A percentile compares a stretch with the other conserved stretches of the same genome.
These are phyloP conservation scores for Phaeodactylum tricornutum DNA, from an alignment of 108 stramenopile genomes.

Conservation along the genomic window DNA sequence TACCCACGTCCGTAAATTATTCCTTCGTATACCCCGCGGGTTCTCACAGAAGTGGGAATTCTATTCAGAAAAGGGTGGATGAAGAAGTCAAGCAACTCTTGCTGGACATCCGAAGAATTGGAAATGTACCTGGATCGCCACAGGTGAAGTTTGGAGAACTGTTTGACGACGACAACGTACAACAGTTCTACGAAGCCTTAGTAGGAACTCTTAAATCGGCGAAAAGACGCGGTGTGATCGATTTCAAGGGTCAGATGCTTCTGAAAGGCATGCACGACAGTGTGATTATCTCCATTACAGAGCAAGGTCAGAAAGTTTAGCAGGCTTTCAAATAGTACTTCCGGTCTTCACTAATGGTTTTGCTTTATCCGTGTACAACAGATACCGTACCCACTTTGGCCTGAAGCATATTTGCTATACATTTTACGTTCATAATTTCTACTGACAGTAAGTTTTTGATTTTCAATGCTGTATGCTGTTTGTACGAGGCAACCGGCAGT, in stretches of 20 bases:
- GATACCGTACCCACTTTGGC: too few relatives aligned
- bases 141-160: slow-evolving; percentile 61
- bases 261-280: slow-evolving; percentile 78
- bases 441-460: too few relatives aligned
- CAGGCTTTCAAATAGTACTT: too few relatives aligned
- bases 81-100: slow-evolving; percentile 46
- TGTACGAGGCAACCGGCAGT: too few relatives aligned
- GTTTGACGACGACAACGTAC: slow-evolving; percentile 74
- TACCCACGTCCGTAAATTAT: too few relatives aligned
- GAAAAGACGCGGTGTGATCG: slow-evolving; percentile 67
- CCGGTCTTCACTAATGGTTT: too few relatives aligned
- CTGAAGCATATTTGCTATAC: too few relatives aligned
- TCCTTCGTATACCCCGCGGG: background rate
- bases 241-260: slow-evolving; percentile 77
- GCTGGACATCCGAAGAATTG: slow-evolving; percentile 45
- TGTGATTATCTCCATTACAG: slow-evolving; percentile 52
- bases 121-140: slow-evolving; percentile 27
- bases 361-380: too few relatives aligned
- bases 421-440: too few relatives aligned
- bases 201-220: slow-evolving; percentile 82
- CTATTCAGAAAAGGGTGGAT: slow-evolving; percentile 29
- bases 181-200: slow-evolving; percentile 76
- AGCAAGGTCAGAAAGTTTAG: slow-evolving; percentile 13
- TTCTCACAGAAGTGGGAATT: too few relatives aligned
- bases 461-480: too few relatives aligned